Base-by-base conservation (phyloP, 257 asterid genomes). In the Capsicum pubescens region DNA sequence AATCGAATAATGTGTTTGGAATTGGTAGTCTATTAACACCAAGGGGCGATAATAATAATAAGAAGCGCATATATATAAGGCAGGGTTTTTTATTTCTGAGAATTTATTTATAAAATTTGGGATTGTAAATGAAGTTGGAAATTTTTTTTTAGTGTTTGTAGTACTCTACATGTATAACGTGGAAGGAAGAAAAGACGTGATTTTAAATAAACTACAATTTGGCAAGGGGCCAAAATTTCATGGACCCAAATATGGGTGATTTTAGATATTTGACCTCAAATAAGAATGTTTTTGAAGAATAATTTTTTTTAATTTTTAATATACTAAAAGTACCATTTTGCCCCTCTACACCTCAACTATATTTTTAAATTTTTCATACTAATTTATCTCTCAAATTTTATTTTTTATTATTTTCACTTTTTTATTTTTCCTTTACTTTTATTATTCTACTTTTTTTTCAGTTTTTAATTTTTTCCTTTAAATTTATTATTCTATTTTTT, bases 31-130 rank as follows among this genome's bases (percentile, higher is more conserved):
- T 71, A 59, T 59, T 59, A 59, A 59, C 32, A 66, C 13, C 2
- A 8, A 26, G 9, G n/a, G 63, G 82, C 82, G 82, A 77, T 14
- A 77, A 54, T 54, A 77, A 54, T 54, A 77, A 77, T 32, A 32
- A 77, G 63, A 57, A 54, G 64, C 64, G 82, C 82, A 77, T 77
- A 77, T 54, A 77, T 76, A 77, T 74, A 14, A 21, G 42, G 69
- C 4, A 66, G 46, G 4, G 44, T 39, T 66, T 32, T 66, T 35
- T 1, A 12, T 5, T 63, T 10, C 10, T 3, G 69, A 39, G 44
- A 39, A 3, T 21, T 63, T 21, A 3, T 21, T 63, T 21, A 9
- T 61, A 13, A 21, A 63, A 21, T 21, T 63, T 63, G 69, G 39
- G 69, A 61, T 9, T 61, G 7, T 19, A 61, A 61, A 61, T 63